Base-by-base conservation (phyloP, 2,329 filamentous ascomycete genomes). In the Remersonia thermophila region DNA sequence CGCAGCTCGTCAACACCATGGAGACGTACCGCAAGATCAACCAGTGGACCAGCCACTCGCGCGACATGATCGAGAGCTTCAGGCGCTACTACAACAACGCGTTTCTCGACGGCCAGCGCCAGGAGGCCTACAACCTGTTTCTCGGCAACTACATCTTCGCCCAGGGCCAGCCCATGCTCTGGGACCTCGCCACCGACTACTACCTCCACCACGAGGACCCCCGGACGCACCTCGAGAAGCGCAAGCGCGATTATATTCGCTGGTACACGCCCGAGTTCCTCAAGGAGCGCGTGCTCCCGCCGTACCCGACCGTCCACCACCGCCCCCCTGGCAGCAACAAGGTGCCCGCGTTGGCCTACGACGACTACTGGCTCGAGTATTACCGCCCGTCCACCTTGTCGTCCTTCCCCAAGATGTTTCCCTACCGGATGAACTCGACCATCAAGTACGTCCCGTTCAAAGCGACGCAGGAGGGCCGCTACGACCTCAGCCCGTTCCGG, bases 51-150 rank as follows among this genome's bases (percentile, higher is more conserved):
- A 94, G 85, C 50, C 86, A 94, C 56, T 95, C 89, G 2, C 74
- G 91, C 47, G 91, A 98, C 57, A 96, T 98, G 89, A 87, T 98
- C 15, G 91, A 98, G 61, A 94, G 85, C 56, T 95, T 98, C 66
- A 98, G 96, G 58, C 76, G 91, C 18, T 98, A 96, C 57, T 98
- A 98, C 59, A 94, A 96, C 61, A 98, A 98, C 54, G 51, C 89
- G 0, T 98, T 98, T 55, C 71, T 98, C 7, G 91, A 98, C 56
- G 87, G 82, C n/a, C 91, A 98, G 55, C 77, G 91, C 23, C 91
- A 98, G 59, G 91, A 98, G 59, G 91, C 91, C 1, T 96, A 96
- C 58, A 98, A 98, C 48, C 66, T 98, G 8, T 98, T 98, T 53
- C 70, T 98, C 1, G 91, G 91, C 6, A 95, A 96, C 53, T 98